Percentiles rank a stretch among this genome's conserved stretches.
phyloP scores from a whole-genome alignment of 2,329 filamentous ascomycete genomes.

The Penicillium sp. region DNA sequence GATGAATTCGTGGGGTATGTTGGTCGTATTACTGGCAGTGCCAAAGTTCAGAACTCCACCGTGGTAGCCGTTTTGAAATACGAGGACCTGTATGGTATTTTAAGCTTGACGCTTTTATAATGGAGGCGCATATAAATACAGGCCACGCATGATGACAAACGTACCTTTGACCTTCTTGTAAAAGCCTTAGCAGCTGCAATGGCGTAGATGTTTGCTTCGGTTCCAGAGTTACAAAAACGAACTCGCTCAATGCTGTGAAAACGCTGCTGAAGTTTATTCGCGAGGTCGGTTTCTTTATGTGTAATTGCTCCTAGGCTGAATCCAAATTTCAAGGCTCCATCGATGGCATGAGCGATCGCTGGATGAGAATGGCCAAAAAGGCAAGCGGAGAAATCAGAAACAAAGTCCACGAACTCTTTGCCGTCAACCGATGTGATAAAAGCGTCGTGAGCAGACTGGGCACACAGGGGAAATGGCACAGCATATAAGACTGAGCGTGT shows the following conservation, averaged over 20 bases:
- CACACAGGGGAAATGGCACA: conserved; percentile 18
- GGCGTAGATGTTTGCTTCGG: conserved; percentile 64
- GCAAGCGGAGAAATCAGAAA: conserved; percentile 65
- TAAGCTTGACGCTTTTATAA: too few relatives aligned
- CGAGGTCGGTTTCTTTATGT: conserved; percentile 53
- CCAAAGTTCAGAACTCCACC: conserved; percentile 55
- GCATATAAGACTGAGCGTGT: conserved; percentile 28
- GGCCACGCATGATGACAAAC: too few relatives aligned
- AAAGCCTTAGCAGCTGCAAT: conserved; percentile 55
- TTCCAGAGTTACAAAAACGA: conserved; percentile 66
- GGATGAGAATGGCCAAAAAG: conserved; percentile 66
- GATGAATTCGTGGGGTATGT: conserved; percentile 55
- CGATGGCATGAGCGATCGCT: conserved; percentile 52
- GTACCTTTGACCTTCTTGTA: conserved; percentile 34
- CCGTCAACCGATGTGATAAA: background rate
- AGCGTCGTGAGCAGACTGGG: background rate
- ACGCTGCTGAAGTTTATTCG: conserved; percentile 51
- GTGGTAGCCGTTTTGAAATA: conserved; percentile 56
- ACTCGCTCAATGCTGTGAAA: conserved; percentile 56
- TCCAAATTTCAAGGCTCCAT: conserved; percentile 48
- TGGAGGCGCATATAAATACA: too few relatives aligned
- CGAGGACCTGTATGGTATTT: conserved; percentile 34
- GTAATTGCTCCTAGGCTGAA: conserved; percentile 58
- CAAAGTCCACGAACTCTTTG: conserved; percentile 56
- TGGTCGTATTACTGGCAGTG: conserved; percentile 3